phyloP scores from a whole-genome alignment of 2,329 filamentous ascomycete species.

The Verticillium nonalfalfae region DNA sequence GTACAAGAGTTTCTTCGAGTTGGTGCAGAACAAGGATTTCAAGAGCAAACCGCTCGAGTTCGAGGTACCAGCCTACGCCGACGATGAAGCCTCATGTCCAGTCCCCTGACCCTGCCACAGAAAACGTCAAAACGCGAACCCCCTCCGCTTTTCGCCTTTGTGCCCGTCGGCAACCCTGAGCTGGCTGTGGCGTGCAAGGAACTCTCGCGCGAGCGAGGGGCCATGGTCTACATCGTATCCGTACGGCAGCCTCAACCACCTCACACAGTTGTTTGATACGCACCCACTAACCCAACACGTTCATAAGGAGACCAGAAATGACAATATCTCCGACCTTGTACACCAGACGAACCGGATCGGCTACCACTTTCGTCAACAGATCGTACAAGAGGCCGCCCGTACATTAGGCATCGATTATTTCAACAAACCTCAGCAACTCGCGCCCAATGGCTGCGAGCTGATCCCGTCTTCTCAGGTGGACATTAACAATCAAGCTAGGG shows the following conservation, averaged over 20 bases:
- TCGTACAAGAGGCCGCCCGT: conserved; percentile 48
- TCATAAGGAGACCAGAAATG: conserved; percentile 4
- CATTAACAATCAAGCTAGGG: conserved; percentile 57
- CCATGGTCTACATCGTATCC: conserved; percentile 62
- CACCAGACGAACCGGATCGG: conserved; percentile 54
- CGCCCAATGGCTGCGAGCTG: conserved; percentile 32
- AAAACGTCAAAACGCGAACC: conserved; percentile 44
- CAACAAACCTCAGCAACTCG: conserved; percentile 11
- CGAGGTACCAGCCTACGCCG: conserved; percentile 36
- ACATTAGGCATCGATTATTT: conserved; percentile 8
- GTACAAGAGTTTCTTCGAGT: conserved; percentile 57
- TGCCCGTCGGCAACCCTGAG: conserved; percentile 56
- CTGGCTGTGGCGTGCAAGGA: conserved; percentile 59
- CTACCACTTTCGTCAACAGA: conserved; percentile 52
- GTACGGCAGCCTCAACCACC: conserved; percentile 30
- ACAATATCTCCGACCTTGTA: conserved; percentile 24
- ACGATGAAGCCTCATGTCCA: neutral
- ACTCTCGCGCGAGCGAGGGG: conserved; percentile 53
- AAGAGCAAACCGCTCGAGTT: conserved; percentile 60
- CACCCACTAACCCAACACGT: neutral
- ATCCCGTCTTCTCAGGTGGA: conserved; percentile 54
- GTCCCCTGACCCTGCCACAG: conserved; percentile 23
- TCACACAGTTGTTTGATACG: neutral
- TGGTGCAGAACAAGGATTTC: conserved; percentile 57
- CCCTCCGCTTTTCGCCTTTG: conserved; percentile 56